Base-by-base conservation (phyloP, 805 yeast genomes). In the Metschnikowia corniflorae region DNA sequence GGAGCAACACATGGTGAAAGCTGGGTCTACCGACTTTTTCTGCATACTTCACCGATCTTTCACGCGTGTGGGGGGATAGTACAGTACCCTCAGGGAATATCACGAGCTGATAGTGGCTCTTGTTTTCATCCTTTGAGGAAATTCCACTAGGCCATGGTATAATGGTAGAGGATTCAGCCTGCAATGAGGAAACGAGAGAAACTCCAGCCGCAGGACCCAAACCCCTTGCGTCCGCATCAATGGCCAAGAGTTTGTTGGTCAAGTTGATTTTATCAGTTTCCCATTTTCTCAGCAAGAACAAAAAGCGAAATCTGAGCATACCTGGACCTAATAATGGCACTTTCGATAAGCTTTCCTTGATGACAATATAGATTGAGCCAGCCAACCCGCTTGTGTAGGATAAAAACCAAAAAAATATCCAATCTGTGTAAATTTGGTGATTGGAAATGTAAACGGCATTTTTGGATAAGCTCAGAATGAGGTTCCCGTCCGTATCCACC, bases 81-180 rank as follows among this genome's bases (percentile, higher is more conserved):
- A 87, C 93, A 0, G 98, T 93, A 5, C 98, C 98, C 59, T 93
- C 98, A 1, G 98, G 98, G 61, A 83, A 93, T 18, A 93, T 58
- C 16, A 89, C 61, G 30, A 93, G 58, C 70, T 82, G 78, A 44
- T 81, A 80, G 31, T 39, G 39, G n/a, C 35, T 30, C 26, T 21
- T 15, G 16, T 42, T 28, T 5, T 23, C 30, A 6, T 35, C 13
- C 1, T 26, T 15, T 5, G 26, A 13, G 12, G 43, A 44, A 3
- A 29, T 36, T 2, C 65, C 61, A 27, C 46, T 33, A 9, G 71
- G 70, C 71, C 71, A 65, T 27, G 44, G 43, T 24, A 23, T 39
- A 18, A 31, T 44, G 14, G 35, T 29, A 2, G 47, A 40, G 9
- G 26, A 26, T 16, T 25, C 34, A 29, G 25, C 32, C 35, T 52